Evolutionary conservation across 257 asterid species (phyloP).

Genomic region (Ajuga chamaepitys): DNA sequence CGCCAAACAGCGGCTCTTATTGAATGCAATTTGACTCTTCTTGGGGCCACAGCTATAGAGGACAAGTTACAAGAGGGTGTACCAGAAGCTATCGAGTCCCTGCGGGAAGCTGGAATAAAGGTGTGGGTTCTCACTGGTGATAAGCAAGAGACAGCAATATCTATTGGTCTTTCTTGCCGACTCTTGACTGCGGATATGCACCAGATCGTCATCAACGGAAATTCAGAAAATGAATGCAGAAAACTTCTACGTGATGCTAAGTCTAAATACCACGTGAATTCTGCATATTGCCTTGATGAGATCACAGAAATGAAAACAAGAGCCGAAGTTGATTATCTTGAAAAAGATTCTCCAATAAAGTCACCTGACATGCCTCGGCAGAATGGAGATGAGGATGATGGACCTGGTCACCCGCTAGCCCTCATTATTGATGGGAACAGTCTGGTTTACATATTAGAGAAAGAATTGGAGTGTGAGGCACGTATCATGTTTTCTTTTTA

Average conservation of each 20-base stretch:
- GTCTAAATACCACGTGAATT: conserved; percentile 47
- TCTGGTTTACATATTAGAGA: conserved; percentile 91
- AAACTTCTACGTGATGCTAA: conserved; percentile 74
- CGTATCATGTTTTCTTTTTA: conserved; percentile 10
- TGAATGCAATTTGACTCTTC: conserved; percentile 77
- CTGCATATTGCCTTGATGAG: conserved; percentile 28
- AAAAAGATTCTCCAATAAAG: conserved; percentile 40
- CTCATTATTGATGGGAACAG: conserved; percentile 98
- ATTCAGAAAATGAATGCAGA: conserved; percentile 83
- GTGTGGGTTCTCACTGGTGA: conserved; percentile 99
- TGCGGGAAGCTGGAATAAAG: conserved; percentile 94
- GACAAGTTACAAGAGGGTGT: conserved; percentile 97
- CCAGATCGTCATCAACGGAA: conserved; percentile 82
- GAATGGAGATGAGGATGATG: conserved; percentile 38
- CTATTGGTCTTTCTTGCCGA: conserved; percentile 91
- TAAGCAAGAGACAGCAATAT: conserved; percentile 98
- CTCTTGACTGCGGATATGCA: conserved; percentile 93
- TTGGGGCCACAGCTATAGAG: conserved; percentile 97
- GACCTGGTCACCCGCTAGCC: conserved; percentile 50
- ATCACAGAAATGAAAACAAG: conserved; percentile 29
- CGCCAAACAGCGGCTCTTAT: conserved; percentile 85
- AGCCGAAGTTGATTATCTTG: conserved; percentile 44
- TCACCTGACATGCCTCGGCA: conserved; percentile 31
- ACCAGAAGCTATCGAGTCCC: conserved; percentile 91
- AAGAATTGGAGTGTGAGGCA: conserved; percentile 84